phyloP scores from a whole-genome alignment of 1,284 basidiomycete species.

The Leccinum solheimii region DNA sequence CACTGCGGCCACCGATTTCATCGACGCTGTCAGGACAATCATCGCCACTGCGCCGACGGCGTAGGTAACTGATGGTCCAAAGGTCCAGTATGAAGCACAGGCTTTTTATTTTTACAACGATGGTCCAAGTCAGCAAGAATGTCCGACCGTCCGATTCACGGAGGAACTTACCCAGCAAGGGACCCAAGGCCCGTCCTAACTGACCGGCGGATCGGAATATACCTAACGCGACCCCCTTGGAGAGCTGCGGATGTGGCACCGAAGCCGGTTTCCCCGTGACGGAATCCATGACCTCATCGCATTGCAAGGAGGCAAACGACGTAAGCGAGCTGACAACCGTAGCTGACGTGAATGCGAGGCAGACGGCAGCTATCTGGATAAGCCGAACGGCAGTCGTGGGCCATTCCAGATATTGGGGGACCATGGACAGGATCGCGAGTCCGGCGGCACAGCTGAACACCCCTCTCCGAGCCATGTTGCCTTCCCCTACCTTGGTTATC shows the following conservation, averaged over 20 bases:
- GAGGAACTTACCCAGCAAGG: conserved; percentile 65
- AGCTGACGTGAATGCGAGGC: conserved; percentile 86
- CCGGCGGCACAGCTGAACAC: conserved; percentile 69
- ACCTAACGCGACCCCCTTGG: conserved; percentile 84
- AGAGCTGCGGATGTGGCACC: conserved; percentile 59
- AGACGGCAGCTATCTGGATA: conserved; percentile 74
- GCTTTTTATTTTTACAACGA: conserved; percentile 44
- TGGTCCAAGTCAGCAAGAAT: conserved; percentile 8
- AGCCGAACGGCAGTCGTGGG: conserved; percentile 53
- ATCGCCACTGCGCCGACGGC: conserved; percentile 63
- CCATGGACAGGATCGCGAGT: conserved; percentile 65
- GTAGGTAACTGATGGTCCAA: conserved; percentile 82
- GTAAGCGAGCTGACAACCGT: conserved; percentile 91
- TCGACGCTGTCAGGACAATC: conserved; percentile 52
- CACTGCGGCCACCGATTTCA: conserved; percentile 47
- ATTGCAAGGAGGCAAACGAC: conserved; percentile 82
- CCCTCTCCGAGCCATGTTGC: conserved; percentile 76
- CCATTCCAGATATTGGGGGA: conserved; percentile 56
- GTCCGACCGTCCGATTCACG: neutral
- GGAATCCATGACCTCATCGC: conserved; percentile 67
- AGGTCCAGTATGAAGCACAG: conserved; percentile 84
- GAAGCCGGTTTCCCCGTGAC: conserved; percentile 54
- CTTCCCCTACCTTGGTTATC: conserved; percentile 70
- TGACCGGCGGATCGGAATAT: conserved; percentile 86
- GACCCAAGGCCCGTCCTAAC: conserved; percentile 86